Base-by-base conservation (phyloP, 257 asterid species). In the Salvia splendens region DNA sequence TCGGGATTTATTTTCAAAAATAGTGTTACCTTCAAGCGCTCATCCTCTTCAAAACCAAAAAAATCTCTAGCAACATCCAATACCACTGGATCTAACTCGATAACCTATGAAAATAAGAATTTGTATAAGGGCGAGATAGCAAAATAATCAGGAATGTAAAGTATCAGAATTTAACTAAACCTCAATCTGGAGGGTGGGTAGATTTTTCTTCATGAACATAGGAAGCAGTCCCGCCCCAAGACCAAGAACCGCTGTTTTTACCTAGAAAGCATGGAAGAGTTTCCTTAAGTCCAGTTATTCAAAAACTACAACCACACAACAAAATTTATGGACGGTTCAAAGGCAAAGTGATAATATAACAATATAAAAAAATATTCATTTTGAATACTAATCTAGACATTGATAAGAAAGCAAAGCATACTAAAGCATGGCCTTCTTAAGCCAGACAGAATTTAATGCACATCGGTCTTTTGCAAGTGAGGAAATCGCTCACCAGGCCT, bases 221-320 rank as follows among this genome's bases (percentile, higher is more conserved):
- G 99, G 99, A 69, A 94, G 93, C 49, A 87, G 60, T 73, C 99
- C 99, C 36, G 98, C 99, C 74, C 99, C 99, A 60, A 94, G 92
- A 77, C 99, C 99, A 76, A 94, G 80, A 72, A 91, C 84, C 68
- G 79, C 85, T 4, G 92, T 71, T 73, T 78, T 87, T 33, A 76
- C 83, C 98, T 94, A 84, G 66, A 75, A 72, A 67, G 58, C 48
- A n/a, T 38, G 16, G 77, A 70, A 55, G 64, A 62, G 10, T 9
- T 20, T n/a, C 36, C 40, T 61, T 65, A 55, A 78, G 66, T 14
- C 62, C 47, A 24, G 51, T 32, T 33, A 36, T 58, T 61, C 3
- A 9, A 12, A 46, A 60, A 46, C 38, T 15, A 15, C 28, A 49
- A 42, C 41, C 20, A 59, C 16, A 4, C 1, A 6, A 48, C 28